Percentiles rank a stretch among this genome's conserved stretches.
Conservation (phyloP, 371 early-diverging fungal genomes). For the Mortierella sp. region DNA sequence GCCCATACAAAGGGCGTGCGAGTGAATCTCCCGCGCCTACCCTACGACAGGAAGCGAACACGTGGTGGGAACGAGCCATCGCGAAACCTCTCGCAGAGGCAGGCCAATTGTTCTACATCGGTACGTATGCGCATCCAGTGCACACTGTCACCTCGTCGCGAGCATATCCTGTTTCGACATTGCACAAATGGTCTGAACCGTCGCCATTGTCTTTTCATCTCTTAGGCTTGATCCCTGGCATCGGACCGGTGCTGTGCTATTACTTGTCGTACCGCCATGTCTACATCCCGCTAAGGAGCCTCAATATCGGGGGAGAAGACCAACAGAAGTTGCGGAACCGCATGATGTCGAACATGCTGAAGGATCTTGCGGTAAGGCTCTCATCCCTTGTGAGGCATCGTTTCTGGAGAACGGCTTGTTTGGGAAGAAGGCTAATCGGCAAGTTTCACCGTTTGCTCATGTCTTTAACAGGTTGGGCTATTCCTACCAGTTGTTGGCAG, state of each 20-base stretch:
- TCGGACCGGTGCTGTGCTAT: conserved; percentile 6
- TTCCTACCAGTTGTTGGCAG: not conserved
- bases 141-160: too few relatives aligned
- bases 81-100: not conserved
- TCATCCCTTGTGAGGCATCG: not conserved
- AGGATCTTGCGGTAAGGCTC: conserved; percentile 1
- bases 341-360: not conserved
- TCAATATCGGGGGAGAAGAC: not conserved
- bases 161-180: too few relatives aligned
- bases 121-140: too few relatives aligned
- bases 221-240: conserved; percentile 1
- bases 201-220: not conserved
- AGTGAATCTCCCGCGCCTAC: not conserved
- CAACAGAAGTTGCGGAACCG: not conserved
- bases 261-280: not conserved
- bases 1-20: too few relatives aligned
- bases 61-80: not conserved
- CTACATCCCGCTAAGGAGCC: not conserved
- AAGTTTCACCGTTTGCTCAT: not conserved
- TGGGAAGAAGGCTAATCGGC: too few relatives aligned
- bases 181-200: too few relatives aligned
- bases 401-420: too few relatives aligned
- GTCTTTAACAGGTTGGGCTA: not conserved
- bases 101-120: not conserved
- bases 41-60: not conserved